Conservation (phyloP, 768 basidiomycete species). For the Leccinum longicurvipes region DNA sequence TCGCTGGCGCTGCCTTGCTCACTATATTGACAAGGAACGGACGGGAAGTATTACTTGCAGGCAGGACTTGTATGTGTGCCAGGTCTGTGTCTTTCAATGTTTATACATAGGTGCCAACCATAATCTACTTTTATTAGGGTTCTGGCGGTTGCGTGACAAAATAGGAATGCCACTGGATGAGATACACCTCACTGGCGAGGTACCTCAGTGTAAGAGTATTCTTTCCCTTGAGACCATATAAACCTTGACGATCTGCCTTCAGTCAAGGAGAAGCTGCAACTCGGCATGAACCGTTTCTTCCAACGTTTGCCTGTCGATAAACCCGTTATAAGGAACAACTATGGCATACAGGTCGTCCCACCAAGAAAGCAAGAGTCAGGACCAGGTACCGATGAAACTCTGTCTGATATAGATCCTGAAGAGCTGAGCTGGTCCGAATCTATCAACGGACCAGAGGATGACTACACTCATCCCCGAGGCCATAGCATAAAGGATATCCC, state of each 20-base stretch:
- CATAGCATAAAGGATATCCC: conserved; percentile 10
- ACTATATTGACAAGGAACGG: conserved; percentile 43
- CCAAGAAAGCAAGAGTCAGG: not conserved
- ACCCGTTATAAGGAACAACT: conserved; percentile 74
- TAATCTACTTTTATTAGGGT: conserved; percentile 41
- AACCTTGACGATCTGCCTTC: conserved; percentile 3
- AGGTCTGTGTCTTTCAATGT: conserved; percentile 40
- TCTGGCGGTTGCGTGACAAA: conserved; percentile 80
- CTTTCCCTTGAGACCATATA: not conserved
- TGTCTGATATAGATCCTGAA: conserved; percentile 49
- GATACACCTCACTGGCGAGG: conserved; percentile 59
- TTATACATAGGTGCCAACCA: not conserved
- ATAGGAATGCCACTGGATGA: conserved; percentile 70
- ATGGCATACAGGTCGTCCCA: conserved; percentile 43
- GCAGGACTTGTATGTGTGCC: conserved; percentile 68
- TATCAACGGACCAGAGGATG: conserved; percentile 55
- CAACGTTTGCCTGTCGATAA: conserved; percentile 62
- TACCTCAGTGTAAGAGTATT: conserved; percentile 62
- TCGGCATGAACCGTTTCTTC: conserved; percentile 71
- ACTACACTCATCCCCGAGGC: conserved; percentile 27
- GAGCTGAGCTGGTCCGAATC: conserved; percentile 64
- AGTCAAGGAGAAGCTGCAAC: conserved; percentile 64
- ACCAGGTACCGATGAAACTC: conserved; percentile 7
- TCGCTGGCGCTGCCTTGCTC: not conserved
- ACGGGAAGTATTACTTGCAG: conserved; percentile 75